phyloP scores from a whole-genome alignment of 2,329 filamentous ascomycete genomes.

The Aspergillus awamori region DNA sequence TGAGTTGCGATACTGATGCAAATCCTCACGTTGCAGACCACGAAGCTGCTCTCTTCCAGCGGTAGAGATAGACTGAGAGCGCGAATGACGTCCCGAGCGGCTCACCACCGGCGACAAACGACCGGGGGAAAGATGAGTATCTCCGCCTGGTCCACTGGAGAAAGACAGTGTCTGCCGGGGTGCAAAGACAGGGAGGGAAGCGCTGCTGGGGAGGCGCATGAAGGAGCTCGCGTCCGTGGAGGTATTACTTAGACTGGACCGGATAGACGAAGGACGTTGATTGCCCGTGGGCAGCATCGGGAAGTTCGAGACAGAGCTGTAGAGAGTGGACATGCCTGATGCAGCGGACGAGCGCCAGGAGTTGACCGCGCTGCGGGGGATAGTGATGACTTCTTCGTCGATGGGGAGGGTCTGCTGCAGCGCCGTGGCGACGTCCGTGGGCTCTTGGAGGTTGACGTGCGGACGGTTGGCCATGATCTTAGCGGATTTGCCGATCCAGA shows the following conservation, averaged over 20 bases:
- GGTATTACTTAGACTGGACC: constrained; percentile 32
- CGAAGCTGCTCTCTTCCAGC: constrained; percentile 35
- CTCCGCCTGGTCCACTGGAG: constrained; percentile 1
- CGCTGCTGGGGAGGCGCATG: constrained; percentile 29
- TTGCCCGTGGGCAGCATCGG: constrained; percentile 20
- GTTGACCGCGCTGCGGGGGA: constrained; percentile 37
- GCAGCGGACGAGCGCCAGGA: constrained; percentile 41
- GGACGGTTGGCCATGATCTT: constrained; percentile 37
- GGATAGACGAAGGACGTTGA: constrained; percentile 29
- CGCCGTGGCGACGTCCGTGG: constrained; percentile 30
- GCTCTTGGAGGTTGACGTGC: constrained; percentile 27
- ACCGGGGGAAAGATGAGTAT: constrained; percentile 22
- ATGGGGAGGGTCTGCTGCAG: constrained; percentile 28
- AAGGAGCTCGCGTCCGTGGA: constrained; percentile 36
- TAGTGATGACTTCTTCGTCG: constrained; percentile 42
- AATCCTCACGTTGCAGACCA: constrained; percentile 38
- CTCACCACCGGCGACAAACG: constrained; percentile 22
- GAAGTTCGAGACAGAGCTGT: constrained; percentile 27
- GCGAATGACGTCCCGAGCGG: constrained; percentile 19
- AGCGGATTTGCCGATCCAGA: constrained; percentile 51
- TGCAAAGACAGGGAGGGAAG: constrained; percentile 36
- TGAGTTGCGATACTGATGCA: constrained; percentile 42
- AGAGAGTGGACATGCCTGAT: constrained; percentile 36
- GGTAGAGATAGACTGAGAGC: constrained; percentile 30
- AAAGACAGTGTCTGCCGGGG: constrained; percentile 29